A percentile compares a stretch with the other conserved stretches of the same genome.
phyloP scores from a whole-genome alignment of 176 grass and related monocot species.

The Alloteropsis semialata region DNA sequence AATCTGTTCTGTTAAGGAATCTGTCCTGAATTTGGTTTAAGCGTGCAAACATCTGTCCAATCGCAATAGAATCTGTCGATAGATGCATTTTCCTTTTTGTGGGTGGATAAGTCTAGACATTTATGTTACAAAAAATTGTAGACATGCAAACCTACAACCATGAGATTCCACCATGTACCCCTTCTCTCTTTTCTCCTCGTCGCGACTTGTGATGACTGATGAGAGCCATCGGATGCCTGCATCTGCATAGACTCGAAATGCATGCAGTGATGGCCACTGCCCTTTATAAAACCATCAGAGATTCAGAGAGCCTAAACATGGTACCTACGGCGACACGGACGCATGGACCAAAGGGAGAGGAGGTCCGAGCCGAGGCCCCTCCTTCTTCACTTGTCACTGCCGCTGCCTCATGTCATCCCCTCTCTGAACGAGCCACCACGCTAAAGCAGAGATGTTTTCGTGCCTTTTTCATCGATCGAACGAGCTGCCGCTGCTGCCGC shows the following conservation, averaged over 20 bases:
- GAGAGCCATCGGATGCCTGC: neutral
- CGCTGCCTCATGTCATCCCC: neutral
- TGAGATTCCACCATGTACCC: neutral
- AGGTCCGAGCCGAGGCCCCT: no score
- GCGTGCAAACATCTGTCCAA: neutral
- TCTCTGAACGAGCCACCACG: neutral
- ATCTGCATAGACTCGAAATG: neutral
- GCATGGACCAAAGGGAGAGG: constrained; percentile 14
- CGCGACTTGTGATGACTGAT: neutral
- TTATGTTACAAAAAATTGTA: no score
- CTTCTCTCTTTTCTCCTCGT: neutral
- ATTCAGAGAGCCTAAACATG: neutral
- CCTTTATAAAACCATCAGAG: neutral
- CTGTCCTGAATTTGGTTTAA: neutral
- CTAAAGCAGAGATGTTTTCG: constrained; percentile 14
- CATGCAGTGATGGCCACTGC: neutral
- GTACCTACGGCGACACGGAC: constrained; percentile 32
- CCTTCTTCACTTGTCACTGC: neutral
- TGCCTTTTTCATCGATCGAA: constrained; percentile 27
- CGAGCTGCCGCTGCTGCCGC: neutral
- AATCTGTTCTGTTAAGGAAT: no score
- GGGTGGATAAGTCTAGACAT: neutral
- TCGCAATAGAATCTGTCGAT: neutral
- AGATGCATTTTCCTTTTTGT: neutral
- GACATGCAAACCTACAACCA: neutral